Evolutionary conservation across 225 moss, liverwort and hornwort genomes (phyloP).

Genomic region (Climacium dendroides): DNA sequence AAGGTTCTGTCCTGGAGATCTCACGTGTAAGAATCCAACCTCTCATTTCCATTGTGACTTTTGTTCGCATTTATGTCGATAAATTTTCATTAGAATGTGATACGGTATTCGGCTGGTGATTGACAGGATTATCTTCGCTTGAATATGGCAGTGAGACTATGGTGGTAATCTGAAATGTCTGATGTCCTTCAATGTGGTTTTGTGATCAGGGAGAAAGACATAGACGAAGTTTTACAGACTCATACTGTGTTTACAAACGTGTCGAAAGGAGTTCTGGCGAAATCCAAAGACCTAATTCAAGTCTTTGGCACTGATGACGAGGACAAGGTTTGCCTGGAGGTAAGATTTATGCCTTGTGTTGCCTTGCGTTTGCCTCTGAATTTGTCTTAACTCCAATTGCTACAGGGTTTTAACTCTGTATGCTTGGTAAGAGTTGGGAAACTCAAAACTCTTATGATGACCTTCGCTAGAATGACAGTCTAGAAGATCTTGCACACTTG

Average conservation of each 20-base stretch:
- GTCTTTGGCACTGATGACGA: conserved; percentile 85
- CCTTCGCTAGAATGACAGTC: background rate
- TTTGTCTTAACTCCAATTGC: background rate
- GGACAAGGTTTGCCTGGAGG: conserved; percentile 84
- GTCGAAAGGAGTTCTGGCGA: conserved; percentile 85
- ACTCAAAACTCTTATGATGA: background rate
- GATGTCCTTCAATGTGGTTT: background rate
- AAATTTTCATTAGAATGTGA: background rate
- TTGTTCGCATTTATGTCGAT: background rate
- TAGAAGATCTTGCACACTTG: background rate
- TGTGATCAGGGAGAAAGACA: conserved; percentile 76
- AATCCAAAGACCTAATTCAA: conserved; percentile 77
- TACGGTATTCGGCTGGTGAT: background rate
- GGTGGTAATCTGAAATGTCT: background rate
- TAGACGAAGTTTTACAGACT: conserved; percentile 94
- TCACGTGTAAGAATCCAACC: conserved; percentile 49
- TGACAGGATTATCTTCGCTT: background rate
- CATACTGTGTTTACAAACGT: conserved; percentile 92
- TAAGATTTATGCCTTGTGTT: background rate
- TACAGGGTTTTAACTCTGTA: background rate
- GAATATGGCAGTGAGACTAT: background rate
- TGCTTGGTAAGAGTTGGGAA: background rate
- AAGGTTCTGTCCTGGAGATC: conserved; percentile 98
- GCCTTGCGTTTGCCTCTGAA: background rate
- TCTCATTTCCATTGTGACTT: background rate